Conservation (phyloP, 2,329 filamentous ascomycete genomes). For the Graphiopsis chlorocephala region DNA sequence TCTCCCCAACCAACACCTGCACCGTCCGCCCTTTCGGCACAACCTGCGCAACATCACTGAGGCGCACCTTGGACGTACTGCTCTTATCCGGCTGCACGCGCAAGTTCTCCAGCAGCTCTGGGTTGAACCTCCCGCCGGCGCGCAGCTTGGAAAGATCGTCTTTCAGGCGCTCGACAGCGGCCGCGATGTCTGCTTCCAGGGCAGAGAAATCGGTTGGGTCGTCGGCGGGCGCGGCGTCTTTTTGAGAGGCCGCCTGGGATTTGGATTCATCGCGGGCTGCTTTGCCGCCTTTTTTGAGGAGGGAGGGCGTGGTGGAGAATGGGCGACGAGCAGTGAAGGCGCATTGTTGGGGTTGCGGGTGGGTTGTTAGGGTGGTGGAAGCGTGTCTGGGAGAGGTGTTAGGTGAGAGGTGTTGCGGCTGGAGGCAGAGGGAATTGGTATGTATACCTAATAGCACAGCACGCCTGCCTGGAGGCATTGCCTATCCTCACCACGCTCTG, state of each 20-base stretch:
- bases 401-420: not conserved
- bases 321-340: constrained; percentile 17
- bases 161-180: constrained; percentile 55
- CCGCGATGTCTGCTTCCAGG: constrained; percentile 56
- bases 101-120: constrained; percentile 59
- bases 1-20: constrained; percentile 62
- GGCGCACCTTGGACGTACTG: constrained; percentile 40
- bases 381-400: not conserved
- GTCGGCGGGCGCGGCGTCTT: constrained; percentile 28
- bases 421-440: not conserved
- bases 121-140: constrained; percentile 61
- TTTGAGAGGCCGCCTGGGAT: constrained; percentile 6
- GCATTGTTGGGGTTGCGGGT: not conserved
- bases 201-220: constrained; percentile 62
- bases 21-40: constrained; percentile 62
- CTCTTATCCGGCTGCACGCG: constrained; percentile 60
- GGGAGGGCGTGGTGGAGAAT: constrained; percentile 44
- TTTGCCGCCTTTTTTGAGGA: constrained; percentile 55
- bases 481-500: not conserved
- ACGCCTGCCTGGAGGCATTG: not conserved
- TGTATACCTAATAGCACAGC: constrained; percentile 1
- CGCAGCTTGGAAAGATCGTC: constrained; percentile 62
- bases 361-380: not conserved
- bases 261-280: constrained; percentile 39
- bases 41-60: constrained; percentile 66